These are phyloP conservation scores for Camellia sinensis DNA, from an alignment of 148 eudicot species.

Conservation along the genomic window DNA sequence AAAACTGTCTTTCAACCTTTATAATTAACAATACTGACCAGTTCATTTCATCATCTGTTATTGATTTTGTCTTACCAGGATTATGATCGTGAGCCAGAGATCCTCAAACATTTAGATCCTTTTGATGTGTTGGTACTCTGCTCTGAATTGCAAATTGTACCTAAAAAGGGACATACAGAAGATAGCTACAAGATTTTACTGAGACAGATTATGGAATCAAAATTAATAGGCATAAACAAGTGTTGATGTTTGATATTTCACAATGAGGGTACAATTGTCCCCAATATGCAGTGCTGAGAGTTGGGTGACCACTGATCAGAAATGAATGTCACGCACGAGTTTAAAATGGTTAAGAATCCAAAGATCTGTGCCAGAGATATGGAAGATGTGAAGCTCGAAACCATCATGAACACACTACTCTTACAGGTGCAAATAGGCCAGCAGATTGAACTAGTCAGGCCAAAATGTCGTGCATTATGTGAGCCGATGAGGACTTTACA, in stretches of 20 bases:
- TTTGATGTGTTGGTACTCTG: constrained; percentile 67
- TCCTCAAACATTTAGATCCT: constrained; percentile 48
- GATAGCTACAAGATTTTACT: constrained; percentile 49
- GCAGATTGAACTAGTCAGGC: constrained; percentile 2
- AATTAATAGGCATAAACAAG: not conserved
- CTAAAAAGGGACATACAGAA: constrained; percentile 46
- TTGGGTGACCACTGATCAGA: not conserved
- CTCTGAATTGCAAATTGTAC: constrained; percentile 52
- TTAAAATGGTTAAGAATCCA: no score
- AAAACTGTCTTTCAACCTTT: not conserved
- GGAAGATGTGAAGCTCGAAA: no score
- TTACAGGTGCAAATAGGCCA: not conserved
- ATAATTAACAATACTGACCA: not conserved
- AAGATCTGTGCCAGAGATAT: no score
- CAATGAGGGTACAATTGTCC: not conserved
- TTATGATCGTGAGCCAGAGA: constrained; percentile 69
- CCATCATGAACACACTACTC: no score
- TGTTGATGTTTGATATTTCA: not conserved
- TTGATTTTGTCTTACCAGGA: constrained; percentile 46
- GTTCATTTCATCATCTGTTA: not conserved
- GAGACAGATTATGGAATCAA: constrained; percentile 34
- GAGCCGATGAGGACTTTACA: not conserved
- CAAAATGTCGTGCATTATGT: not conserved
- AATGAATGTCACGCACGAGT: no score
- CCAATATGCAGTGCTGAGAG: not conserved